Conservation (phyloP, 2,329 filamentous ascomycete genomes). For the Fusarium oligoseptatum region DNA sequence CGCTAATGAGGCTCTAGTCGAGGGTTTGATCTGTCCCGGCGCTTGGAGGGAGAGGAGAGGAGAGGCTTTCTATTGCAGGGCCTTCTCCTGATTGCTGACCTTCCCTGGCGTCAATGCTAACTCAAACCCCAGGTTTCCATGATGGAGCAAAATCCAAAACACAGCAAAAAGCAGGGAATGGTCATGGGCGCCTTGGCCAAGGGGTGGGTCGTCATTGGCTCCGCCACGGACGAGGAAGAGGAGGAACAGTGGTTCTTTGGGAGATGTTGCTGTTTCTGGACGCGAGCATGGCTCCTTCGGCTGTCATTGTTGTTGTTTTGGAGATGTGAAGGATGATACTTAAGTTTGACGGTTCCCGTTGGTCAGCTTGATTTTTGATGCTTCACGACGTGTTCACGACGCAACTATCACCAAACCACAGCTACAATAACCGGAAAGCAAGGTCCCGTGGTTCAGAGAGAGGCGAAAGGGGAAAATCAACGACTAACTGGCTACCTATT, state of each 20-base stretch:
- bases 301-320: conserved; percentile 3
- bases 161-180: conserved; percentile 18
- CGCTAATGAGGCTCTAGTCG: neutral
- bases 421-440: neutral
- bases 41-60: neutral
- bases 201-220: conserved; percentile 30
- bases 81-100: neutral
- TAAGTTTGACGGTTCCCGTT: conserved; percentile 24
- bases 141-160: conserved; percentile 31
- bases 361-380: conserved; percentile 3
- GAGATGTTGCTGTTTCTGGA: neutral
- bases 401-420: neutral
- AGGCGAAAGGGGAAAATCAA: neutral
- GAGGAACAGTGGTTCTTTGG: conserved; percentile 29
- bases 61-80: neutral
- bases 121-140: conserved; percentile 21
- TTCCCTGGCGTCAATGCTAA: neutral
- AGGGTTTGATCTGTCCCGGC: neutral
- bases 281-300: conserved; percentile 10
- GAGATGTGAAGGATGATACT: conserved; percentile 5
- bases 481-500: neutral
- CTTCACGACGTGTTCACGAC: conserved; percentile 6
- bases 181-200: conserved; percentile 1
- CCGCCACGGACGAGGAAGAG: conserved; percentile 1
- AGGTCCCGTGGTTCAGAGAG: neutral